Evolutionary conservation across 2,329 filamentous ascomycete genomes (phyloP).

Genomic region (Fusarium subtropicale): DNA sequence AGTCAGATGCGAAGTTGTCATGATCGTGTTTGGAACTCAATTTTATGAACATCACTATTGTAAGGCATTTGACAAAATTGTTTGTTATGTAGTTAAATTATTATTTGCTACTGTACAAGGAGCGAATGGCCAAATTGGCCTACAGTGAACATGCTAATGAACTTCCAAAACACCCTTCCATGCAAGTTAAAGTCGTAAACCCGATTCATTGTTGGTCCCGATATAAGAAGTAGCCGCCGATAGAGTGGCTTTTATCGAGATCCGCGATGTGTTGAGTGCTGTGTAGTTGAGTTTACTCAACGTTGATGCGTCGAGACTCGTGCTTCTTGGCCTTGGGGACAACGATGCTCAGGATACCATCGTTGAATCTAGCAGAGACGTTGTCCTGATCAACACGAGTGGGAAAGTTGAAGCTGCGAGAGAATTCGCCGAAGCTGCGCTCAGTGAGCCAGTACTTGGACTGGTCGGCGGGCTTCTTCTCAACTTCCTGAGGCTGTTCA

Average conservation of each 20-base stretch:
- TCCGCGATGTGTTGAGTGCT: neutral
- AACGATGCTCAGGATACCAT: constrained; percentile 72
- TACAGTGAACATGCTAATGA: constrained; percentile 20
- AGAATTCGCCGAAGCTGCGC: constrained; percentile 74
- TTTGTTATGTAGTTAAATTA: constrained; percentile 18
- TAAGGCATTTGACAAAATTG: neutral
- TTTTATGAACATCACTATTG: neutral
- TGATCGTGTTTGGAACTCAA: neutral
- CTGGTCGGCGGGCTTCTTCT: constrained; percentile 54
- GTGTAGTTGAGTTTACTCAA: constrained; percentile 56
- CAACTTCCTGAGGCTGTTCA: constrained; percentile 44
- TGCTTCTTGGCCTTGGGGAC: constrained; percentile 75
- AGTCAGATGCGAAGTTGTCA: neutral
- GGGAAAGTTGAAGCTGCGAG: constrained; percentile 76
- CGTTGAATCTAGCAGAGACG: constrained; percentile 71
- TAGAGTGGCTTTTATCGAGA: neutral
- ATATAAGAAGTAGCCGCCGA: neutral
- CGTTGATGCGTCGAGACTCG: constrained; percentile 65
- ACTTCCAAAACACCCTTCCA: constrained; percentile 37
- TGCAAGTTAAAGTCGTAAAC: constrained; percentile 21
- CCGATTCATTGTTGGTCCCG: constrained; percentile 8
- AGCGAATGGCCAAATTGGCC: constrained; percentile 28
- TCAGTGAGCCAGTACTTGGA: constrained; percentile 78
- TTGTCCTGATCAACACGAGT: constrained; percentile 69
- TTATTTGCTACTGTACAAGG: constrained; percentile 39